Evolutionary conservation across 768 basidiomycete species (phyloP).

Genomic region (Lyophyllum shimeji): DNA sequence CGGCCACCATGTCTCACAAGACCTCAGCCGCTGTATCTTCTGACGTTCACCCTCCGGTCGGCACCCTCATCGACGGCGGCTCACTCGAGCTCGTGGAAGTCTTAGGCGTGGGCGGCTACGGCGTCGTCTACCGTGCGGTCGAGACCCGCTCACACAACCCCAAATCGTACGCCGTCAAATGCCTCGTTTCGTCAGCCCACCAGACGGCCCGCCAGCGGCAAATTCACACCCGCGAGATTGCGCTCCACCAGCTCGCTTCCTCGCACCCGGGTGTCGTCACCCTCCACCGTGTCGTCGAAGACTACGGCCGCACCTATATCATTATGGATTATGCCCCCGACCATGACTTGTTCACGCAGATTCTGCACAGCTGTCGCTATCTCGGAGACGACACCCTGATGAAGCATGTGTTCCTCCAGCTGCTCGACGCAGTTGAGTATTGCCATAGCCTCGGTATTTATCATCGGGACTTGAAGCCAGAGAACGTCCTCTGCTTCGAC

Average conservation of each 20-base stretch:
- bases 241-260: slow-evolving; percentile 72
- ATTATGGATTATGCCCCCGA: slow-evolving; percentile 93
- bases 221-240: slow-evolving; percentile 88
- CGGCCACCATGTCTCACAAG: slow-evolving; percentile 56
- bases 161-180: slow-evolving; percentile 90
- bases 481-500: slow-evolving; percentile 90
- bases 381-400: slow-evolving; percentile 84
- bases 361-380: slow-evolving; percentile 75
- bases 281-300: slow-evolving; percentile 86
- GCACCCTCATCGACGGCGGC: slow-evolving; percentile 82
- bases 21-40: slow-evolving; percentile 66
- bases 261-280: slow-evolving; percentile 84
- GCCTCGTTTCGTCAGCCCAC: slow-evolving; percentile 58
- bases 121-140: slow-evolving; percentile 90
- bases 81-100: slow-evolving; percentile 82
- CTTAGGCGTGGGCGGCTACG: slow-evolving; percentile 93
- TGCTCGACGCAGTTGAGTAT: slow-evolving; percentile 91
- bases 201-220: slow-evolving; percentile 63
- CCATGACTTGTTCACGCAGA: slow-evolving; percentile 92
- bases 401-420: slow-evolving; percentile 88
- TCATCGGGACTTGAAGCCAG: slow-evolving; percentile 97
- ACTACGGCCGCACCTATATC: slow-evolving; percentile 79
- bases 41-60: slow-evolving; percentile 67
- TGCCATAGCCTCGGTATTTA: slow-evolving; percentile 91
- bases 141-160: slow-evolving; percentile 52